Evolutionary conservation across 2,329 filamentous ascomycete genomes (phyloP), one percentile per base, ranked within the genome.

Genomic region (Phaeophleospora eucalypticola): DNA sequence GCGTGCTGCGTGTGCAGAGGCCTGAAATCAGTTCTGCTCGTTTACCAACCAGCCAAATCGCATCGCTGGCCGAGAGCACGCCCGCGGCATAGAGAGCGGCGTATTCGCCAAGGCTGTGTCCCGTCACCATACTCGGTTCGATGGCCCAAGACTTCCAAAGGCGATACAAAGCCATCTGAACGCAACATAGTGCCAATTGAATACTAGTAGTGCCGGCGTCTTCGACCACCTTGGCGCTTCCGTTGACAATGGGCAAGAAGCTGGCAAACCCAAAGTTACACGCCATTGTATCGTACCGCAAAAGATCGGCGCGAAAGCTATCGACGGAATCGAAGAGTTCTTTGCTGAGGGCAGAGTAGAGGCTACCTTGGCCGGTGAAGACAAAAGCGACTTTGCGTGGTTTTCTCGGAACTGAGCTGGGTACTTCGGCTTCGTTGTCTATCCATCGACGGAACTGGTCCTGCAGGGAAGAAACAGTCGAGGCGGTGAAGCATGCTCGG

Each of bases 151-250:
- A 60, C 1, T 21, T 38, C 59, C 55, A 60, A 32, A 57, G 49
- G n/a, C 48, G 40, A 3, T 51, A 34, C 12, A 74, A 53, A 15
- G 69, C 71, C 36, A 78, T 72, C 51, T 76, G 59, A 1, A 70
- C 43, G 42, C 61, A 68, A 2, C 67, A 59, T 2, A 61, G 49
- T 2, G 68, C 70, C 1, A 76, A 58, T 36, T 76, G 74, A 12
- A 56, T 53, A 15, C 54, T 42, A 2, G 58, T 49, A 19, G 57
- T 48, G 4, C 35, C 20, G 36, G 54, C 16, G 16, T 53, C 38
- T 24, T 56, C 19, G 14, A 35, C 15, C 20, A 14, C 14, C 9
- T 15, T 8, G 24, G 33, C 17, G 3, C 44, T 39, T n/a, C 49
- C 52, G 29, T 58, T 53, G 14, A 64, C 33, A 12, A 53, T 45